Conservation (phyloP, 1,139 yeast species). For the Diutina ranongensis region DNA sequence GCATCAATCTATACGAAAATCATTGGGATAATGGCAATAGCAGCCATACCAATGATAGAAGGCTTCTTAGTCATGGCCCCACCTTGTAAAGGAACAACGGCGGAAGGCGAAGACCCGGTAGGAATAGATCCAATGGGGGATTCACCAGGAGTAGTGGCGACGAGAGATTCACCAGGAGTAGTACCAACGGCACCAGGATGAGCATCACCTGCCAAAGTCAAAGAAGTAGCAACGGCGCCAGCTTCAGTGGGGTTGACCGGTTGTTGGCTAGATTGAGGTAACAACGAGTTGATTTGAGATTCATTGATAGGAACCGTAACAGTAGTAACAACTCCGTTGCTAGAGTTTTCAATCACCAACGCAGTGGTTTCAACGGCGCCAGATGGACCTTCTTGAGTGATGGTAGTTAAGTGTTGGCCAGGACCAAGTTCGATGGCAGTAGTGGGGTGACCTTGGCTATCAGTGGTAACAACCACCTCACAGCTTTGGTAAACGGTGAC, state of each 20-base stretch:
- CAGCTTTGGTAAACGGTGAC: neutral
- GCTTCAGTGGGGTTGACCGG: neutral
- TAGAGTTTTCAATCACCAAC: neutral
- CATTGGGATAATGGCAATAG: neutral
- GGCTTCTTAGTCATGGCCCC: neutral
- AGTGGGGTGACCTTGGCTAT: neutral
- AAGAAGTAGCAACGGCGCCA: neutral
- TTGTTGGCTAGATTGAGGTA: no score
- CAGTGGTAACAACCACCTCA: neutral
- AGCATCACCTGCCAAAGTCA: neutral
- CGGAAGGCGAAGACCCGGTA: no score
- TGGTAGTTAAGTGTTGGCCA: neutral
- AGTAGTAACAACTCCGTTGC: neutral
- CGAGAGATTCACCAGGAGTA: no score
- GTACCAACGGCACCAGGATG: neutral
- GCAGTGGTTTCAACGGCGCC: neutral
- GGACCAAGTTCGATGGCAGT: neutral
- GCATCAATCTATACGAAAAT: neutral
- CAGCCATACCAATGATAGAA: neutral
- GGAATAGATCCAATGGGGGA: no score
- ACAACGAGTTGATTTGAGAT: no score
- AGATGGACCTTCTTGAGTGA: neutral
- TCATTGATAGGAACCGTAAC: neutral
- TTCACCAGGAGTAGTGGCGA: no score
- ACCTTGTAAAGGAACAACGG: neutral